Conservation (phyloP, 2,329 filamentous ascomycete genomes). For the Phaeomoniella chlamydospora region DNA sequence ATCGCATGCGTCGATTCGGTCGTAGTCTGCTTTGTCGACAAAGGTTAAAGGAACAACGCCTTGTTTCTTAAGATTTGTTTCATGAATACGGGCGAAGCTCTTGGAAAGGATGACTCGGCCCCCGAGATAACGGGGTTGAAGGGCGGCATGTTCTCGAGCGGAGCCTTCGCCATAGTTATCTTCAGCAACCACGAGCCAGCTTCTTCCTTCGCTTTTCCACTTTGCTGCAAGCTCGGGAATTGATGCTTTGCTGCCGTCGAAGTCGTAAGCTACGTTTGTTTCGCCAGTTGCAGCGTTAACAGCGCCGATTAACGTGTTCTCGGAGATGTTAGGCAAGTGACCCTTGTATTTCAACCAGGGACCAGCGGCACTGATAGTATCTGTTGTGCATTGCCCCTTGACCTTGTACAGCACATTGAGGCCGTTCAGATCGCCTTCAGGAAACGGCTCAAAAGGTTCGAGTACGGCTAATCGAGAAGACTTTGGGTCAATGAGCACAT, state of each 20-base stretch:
- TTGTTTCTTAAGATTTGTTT: constrained; percentile 95
- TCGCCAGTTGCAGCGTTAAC: constrained; percentile 84
- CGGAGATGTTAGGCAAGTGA: constrained; percentile 91
- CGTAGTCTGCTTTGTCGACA: constrained; percentile 75
- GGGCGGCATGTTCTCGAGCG: constrained; percentile 75
- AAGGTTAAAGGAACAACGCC: constrained; percentile 92
- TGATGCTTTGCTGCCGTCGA: constrained; percentile 56
- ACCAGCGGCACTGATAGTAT: constrained; percentile 93
- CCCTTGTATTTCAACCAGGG: constrained; percentile 99
- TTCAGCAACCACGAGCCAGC: constrained; percentile 92
- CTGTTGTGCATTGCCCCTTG: constrained; percentile 94
- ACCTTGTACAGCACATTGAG: constrained; percentile 91
- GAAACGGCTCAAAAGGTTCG: constrained; percentile 81
- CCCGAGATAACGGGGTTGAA: constrained; percentile 83
- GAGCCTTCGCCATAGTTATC: constrained; percentile 94
- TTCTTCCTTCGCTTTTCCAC: constrained; percentile 62
- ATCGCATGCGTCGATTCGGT: constrained; percentile 69
- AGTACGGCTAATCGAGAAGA: constrained; percentile 82
- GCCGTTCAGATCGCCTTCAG: constrained; percentile 54
- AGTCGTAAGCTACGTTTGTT: constrained; percentile 83
- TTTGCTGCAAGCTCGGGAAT: constrained; percentile 77
- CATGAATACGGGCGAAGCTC: constrained; percentile 82
- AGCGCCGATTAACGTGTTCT: constrained; percentile 93
- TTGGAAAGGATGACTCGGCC: constrained; percentile 73
- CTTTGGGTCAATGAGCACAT: constrained; percentile 69